These are phyloP conservation scores for Kluyveromyces starmeri DNA, from an alignment of 805 yeast species.

Conservation along the genomic window DNA sequence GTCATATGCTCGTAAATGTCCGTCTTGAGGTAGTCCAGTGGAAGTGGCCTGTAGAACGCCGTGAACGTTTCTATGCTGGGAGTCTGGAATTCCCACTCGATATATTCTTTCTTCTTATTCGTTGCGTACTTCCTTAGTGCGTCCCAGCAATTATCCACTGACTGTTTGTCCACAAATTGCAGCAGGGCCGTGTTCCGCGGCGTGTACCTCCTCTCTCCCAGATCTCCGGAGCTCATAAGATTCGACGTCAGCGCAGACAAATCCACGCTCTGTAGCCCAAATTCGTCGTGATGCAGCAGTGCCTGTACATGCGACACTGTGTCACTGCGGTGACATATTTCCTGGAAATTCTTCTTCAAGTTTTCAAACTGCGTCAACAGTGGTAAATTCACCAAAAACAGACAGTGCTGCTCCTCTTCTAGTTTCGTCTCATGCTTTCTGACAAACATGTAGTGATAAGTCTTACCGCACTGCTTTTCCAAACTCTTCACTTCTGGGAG, in stretches of 20 bases:
- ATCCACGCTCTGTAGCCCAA: slow-evolving; percentile 40
- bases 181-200: slow-evolving; percentile 71
- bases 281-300: slow-evolving; percentile 35
- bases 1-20: slow-evolving; percentile 54
- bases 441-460: slow-evolving; percentile 50
- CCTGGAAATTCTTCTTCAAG: slow-evolving; percentile 48
- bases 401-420: slow-evolving; percentile 38
- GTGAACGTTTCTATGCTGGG: slow-evolving; percentile 37
- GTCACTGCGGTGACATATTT: slow-evolving; percentile 35
- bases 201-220: slow-evolving; percentile 34
- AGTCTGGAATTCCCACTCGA: slow-evolving; percentile 25
- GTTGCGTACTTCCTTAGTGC: slow-evolving; percentile 58
- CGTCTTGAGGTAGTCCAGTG: slow-evolving; percentile 42
- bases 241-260: slow-evolving; percentile 54
- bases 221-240: slow-evolving; percentile 31
- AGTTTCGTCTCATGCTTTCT: slow-evolving; percentile 52
- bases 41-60: slow-evolving; percentile 34
- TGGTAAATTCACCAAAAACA: slow-evolving; percentile 77
- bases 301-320: slow-evolving; percentile 57
- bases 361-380: slow-evolving; percentile 43
- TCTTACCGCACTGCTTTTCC: slow-evolving; percentile 8
- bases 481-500: slow-evolving; percentile 11
- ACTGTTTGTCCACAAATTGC: slow-evolving; percentile 61
- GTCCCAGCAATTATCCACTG: slow-evolving; percentile 41
- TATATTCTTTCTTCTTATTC: slow-evolving; percentile 34